Percentiles rank a stretch among this genome's conserved stretches.
These are phyloP conservation scores for Rhodosporidiobolus odoratus DNA, from an alignment of 768 basidiomycete genomes.

Conservation along the genomic window DNA sequence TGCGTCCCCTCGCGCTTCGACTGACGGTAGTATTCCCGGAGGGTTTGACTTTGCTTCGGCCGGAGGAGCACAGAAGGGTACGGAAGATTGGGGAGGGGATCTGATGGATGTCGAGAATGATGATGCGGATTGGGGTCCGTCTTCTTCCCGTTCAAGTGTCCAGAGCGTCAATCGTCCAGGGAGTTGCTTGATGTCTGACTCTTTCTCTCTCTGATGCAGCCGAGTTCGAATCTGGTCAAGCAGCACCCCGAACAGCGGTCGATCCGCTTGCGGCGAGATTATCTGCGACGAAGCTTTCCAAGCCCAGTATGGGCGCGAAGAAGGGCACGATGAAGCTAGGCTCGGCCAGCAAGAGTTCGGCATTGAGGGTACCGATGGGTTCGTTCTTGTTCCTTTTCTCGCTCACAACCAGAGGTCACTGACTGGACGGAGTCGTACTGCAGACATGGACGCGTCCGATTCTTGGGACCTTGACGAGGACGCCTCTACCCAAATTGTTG, in stretches of 20 bases:
- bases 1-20: constrained; percentile 13
- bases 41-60: constrained; percentile 41
- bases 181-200: too few species aligned
- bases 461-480: constrained; percentile 33
- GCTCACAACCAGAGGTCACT: not conserved
- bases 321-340: constrained; percentile 26
- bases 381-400: not conserved
- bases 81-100: constrained; percentile 67
- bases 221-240: constrained; percentile 62
- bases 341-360: constrained; percentile 15
- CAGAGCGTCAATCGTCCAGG: too few species aligned
- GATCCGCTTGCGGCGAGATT: constrained; percentile 30
- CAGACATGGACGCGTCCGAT: constrained; percentile 37
- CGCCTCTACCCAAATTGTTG: not conserved
- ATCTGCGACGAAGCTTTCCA: constrained; percentile 6
- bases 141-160: not conserved
- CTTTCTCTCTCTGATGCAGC: constrained; percentile 48
- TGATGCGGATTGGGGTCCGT: constrained; percentile 87
- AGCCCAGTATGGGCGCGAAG: constrained; percentile 8
- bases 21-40: constrained; percentile 47
- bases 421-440: not conserved
- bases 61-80: constrained; percentile 13
- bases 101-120: constrained; percentile 92
- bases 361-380: constrained; percentile 21
- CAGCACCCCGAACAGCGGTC: not conserved